phyloP scores from a whole-genome alignment of 2,329 filamentous ascomycete species.

The Diaporthe batatas region DNA sequence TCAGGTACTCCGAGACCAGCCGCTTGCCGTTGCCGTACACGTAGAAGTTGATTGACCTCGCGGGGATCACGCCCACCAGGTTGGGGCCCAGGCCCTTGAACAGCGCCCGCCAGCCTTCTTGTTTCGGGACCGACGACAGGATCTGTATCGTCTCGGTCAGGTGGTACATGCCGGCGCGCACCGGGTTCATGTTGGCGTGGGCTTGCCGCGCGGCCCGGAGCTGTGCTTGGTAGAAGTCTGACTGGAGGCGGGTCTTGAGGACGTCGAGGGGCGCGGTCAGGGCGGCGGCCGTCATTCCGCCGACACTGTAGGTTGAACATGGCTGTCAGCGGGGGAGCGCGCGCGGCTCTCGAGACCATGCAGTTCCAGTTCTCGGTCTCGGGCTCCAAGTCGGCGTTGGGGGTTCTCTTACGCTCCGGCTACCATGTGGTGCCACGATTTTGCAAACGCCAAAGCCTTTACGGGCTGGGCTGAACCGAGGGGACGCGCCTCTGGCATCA shows the following conservation, averaged over 20 bases:
- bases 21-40: conserved; percentile 93
- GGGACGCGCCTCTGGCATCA: conserved; percentile 55
- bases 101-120: conserved; percentile 86
- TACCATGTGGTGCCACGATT: conserved; percentile 92
- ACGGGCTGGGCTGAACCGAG: conserved; percentile 48
- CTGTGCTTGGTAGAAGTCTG: conserved; percentile 92
- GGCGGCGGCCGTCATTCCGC: conserved; percentile 92
- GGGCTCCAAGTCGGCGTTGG: not conserved
- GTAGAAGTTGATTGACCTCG: conserved; percentile 93
- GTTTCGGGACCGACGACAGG: conserved; percentile 80
- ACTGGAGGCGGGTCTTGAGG: conserved; percentile 92
- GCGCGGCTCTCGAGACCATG: not conserved
- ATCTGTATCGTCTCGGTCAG: conserved; percentile 90
- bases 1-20: conserved; percentile 80
- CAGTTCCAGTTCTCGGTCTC: conserved; percentile 19
- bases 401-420: conserved; percentile 80
- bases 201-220: conserved; percentile 75
- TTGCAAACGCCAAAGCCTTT: conserved; percentile 68
- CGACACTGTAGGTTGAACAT: conserved; percentile 67
- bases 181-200: conserved; percentile 70
- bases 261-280: conserved; percentile 96
- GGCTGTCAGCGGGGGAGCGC: conserved; percentile 37
- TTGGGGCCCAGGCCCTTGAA: conserved; percentile 96
- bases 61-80: conserved; percentile 88
- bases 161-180: conserved; percentile 78